Conservation (phyloP, 169 alveolate species). For the Plasmodium falciparum region DNA sequence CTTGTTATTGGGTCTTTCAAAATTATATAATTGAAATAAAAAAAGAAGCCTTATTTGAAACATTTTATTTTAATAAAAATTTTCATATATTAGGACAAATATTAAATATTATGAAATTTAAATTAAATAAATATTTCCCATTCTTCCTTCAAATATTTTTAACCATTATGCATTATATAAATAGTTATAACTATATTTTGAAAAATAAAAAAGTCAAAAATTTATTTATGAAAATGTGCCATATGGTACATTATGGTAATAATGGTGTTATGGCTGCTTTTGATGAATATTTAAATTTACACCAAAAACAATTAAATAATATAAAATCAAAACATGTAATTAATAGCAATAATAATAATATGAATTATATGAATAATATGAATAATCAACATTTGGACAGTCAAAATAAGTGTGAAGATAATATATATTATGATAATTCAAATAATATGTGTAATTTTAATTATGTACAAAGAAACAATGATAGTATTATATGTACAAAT, state of each 20-base stretch:
- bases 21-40: constrained; percentile 65
- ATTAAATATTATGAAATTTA: constrained; percentile 59
- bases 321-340: too few relatives aligned
- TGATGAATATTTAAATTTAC: too few relatives aligned
- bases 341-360: too few relatives aligned
- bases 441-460: neutral
- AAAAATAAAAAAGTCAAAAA: constrained; percentile 18
- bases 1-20: constrained; percentile 38
- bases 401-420: neutral
- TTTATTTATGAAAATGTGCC: constrained; percentile 3
- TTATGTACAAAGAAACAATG: neutral
- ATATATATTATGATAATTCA: neutral
- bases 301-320: constrained; percentile 1
- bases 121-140: constrained; percentile 30
- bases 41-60: constrained; percentile 49
- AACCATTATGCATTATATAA: constrained; percentile 60
- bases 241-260: neutral
- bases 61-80: constrained; percentile 24
- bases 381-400: neutral
- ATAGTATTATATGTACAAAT: neutral
- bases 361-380: too few relatives aligned
- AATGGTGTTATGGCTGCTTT: too few relatives aligned
- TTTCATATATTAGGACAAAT: constrained; percentile 34
- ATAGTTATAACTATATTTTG: constrained; percentile 27
- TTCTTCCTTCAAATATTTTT: constrained; percentile 55